A percentile compares a stretch with the other conserved stretches of the same genome.
These are phyloP conservation scores for Cutaneotrichosporon sp. DNA, from an alignment of 1,284 basidiomycete species.

Conservation along the genomic window DNA sequence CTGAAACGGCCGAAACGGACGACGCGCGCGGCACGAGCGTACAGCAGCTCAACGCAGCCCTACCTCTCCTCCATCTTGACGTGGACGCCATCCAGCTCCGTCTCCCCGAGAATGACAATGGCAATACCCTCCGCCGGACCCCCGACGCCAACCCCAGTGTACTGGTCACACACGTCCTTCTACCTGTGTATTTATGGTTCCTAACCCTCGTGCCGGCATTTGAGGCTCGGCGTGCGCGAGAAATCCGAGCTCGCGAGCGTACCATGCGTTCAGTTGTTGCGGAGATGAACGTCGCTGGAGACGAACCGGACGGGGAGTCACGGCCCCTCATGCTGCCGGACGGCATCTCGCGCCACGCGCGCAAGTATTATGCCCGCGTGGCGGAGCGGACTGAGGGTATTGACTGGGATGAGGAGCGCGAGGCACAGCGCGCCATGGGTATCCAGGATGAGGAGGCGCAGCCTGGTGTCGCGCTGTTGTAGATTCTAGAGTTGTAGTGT, in stretches of 20 bases:
- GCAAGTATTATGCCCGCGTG: slow-evolving; percentile 41
- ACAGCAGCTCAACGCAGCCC: not conserved
- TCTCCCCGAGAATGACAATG: slow-evolving; percentile 15
- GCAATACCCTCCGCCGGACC: slow-evolving; percentile 9
- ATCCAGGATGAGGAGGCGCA: slow-evolving; percentile 34
- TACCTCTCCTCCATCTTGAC: slow-evolving; percentile 31
- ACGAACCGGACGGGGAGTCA: not conserved
- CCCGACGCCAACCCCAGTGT: slow-evolving; percentile 14
- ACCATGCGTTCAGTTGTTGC: slow-evolving; percentile 40
- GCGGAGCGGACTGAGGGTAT: slow-evolving; percentile 40
- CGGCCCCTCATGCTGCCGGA: slow-evolving; percentile 27
- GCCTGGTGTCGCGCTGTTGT: slow-evolving; percentile 13
- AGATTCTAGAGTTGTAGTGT: slow-evolving; percentile 12
- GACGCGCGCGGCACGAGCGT: not conserved
- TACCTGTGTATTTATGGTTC: slow-evolving; percentile 47
- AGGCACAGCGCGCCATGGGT: slow-evolving; percentile 45
- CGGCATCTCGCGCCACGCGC: slow-evolving; percentile 32
- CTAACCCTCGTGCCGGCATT: slow-evolving; percentile 46
- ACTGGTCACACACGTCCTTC: slow-evolving; percentile 35
- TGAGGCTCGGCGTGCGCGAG: slow-evolving; percentile 37
- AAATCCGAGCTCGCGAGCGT: slow-evolving; percentile 42
- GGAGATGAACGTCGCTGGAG: slow-evolving; percentile 16
- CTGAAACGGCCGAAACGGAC: slow-evolving; percentile 3
- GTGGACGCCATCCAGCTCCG: slow-evolving; percentile 34
- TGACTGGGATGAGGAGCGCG: slow-evolving; percentile 52